These are phyloP conservation scores for Rostrohypoxylon terebratum DNA, from an alignment of 495 filamentous ascomycete genomes.

Conservation along the genomic window DNA sequence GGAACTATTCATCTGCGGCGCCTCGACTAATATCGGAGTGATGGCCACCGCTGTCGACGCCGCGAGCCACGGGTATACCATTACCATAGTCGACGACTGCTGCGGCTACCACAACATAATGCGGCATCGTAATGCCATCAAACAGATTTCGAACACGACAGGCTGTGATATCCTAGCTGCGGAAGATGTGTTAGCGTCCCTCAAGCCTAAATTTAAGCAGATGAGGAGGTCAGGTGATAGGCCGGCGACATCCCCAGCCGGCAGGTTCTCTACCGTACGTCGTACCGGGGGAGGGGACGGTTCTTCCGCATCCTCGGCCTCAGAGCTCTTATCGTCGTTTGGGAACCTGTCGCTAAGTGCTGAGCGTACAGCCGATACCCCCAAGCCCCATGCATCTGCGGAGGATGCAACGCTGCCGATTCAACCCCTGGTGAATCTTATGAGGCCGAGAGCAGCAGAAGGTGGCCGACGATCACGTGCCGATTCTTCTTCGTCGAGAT, in stretches of 20 bases:
- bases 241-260: constrained; percentile 59
- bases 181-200: constrained; percentile 65
- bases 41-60: constrained; percentile 95
- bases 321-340: constrained; percentile 48
- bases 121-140: constrained; percentile 80
- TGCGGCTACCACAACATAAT: constrained; percentile 80
- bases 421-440: constrained; percentile 50
- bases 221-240: constrained; percentile 33
- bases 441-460: constrained; percentile 23
- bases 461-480: constrained; percentile 16
- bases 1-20: constrained; percentile 90
- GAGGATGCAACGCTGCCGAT: constrained; percentile 37
- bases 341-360: constrained; percentile 50
- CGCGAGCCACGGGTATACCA: constrained; percentile 83
- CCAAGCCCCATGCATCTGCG: constrained; percentile 39
- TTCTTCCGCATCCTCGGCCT: constrained; percentile 43
- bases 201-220: constrained; percentile 38
- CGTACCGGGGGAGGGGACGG: constrained; percentile 70
- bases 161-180: constrained; percentile 75
- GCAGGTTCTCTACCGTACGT: constrained; percentile 88
- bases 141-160: constrained; percentile 78
- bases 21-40: constrained; percentile 88
- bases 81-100: constrained; percentile 90
- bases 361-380: constrained; percentile 46
- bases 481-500: background rate